phyloP scores from a whole-genome alignment of 2,329 filamentous ascomycete genomes.

The Diaporthe helianthi region DNA sequence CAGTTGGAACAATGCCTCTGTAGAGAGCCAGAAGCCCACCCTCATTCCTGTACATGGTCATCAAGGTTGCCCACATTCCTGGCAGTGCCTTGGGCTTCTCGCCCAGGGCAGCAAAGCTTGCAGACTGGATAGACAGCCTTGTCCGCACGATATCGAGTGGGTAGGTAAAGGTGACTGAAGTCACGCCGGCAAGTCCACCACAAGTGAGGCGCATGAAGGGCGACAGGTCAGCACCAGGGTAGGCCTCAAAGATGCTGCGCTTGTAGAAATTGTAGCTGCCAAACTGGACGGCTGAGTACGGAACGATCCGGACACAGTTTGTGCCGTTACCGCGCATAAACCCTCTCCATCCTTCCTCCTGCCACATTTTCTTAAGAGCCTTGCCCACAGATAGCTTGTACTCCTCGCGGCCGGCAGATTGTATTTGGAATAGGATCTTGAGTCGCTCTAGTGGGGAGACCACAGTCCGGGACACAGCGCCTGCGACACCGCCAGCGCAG shows the following conservation, averaged over 20 bases:
- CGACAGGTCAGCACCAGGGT: slow-evolving; percentile 75
- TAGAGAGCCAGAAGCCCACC: slow-evolving; percentile 88
- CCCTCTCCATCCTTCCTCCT: slow-evolving; percentile 93
- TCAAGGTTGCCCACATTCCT: slow-evolving; percentile 90
- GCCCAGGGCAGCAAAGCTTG: slow-evolving; percentile 85
- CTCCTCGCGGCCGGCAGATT: slow-evolving; percentile 87
- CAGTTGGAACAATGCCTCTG: slow-evolving; percentile 89
- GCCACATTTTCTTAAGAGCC: slow-evolving; percentile 93
- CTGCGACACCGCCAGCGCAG: slow-evolving; percentile 90
- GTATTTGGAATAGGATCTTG: slow-evolving; percentile 97
- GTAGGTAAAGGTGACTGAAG: slow-evolving; percentile 93
- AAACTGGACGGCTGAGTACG: slow-evolving; percentile 98
- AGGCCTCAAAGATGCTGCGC: slow-evolving; percentile 78
- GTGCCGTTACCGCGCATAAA: slow-evolving; percentile 99
- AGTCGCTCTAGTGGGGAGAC: slow-evolving; percentile 94
- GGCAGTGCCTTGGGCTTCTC: slow-evolving; percentile 72
- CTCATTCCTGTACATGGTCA: slow-evolving; percentile 87
- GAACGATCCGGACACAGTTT: slow-evolving; percentile 97
- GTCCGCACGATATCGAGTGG: slow-evolving; percentile 98
- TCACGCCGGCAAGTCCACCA: slow-evolving; percentile 90
- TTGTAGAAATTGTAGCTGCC: slow-evolving; percentile 99
- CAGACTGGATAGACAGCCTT: slow-evolving; percentile 93
- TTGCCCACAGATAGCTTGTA: slow-evolving; percentile 93
- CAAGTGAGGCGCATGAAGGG: slow-evolving; percentile 83
- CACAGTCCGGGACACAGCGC: slow-evolving; percentile 95